Conservation (phyloP, 2,329 filamentous ascomycete species). For the Colletotrichum theobromicola region DNA sequence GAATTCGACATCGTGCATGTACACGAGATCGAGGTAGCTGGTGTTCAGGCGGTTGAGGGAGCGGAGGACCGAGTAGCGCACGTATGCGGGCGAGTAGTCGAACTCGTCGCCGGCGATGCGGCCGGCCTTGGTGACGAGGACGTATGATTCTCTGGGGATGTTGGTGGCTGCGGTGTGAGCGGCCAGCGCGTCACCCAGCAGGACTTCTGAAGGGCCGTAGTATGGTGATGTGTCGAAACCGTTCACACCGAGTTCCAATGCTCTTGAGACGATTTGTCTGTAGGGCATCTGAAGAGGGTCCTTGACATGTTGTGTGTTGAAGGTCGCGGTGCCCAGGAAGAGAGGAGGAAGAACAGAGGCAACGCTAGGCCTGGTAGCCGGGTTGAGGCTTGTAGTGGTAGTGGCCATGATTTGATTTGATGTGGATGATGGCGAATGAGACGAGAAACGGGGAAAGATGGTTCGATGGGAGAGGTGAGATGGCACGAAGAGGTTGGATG, state of each 20-base stretch:
- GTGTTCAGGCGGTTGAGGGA: constrained; percentile 70
- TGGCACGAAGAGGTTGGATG: neutral
- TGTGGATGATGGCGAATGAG: neutral
- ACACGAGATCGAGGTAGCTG: constrained; percentile 76
- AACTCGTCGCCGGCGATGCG: constrained; percentile 16
- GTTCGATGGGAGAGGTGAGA: neutral
- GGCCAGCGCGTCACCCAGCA: constrained; percentile 35
- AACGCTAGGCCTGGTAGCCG: constrained; percentile 1
- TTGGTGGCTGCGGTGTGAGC: constrained; percentile 64
- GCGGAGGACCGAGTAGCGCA: constrained; percentile 65
- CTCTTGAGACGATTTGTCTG: constrained; percentile 14
- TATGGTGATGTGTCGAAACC: constrained; percentile 21
- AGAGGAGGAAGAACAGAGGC: constrained; percentile 72
- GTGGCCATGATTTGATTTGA: neutral
- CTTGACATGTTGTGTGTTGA: constrained; percentile 82
- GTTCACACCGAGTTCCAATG: constrained; percentile 14
- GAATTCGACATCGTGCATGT: constrained; percentile 84
- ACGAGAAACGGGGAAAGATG: neutral
- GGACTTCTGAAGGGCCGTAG: constrained; percentile 18
- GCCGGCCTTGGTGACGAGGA: constrained; percentile 14
- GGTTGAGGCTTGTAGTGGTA: neutral
- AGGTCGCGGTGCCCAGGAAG: constrained; percentile 86
- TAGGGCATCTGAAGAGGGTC: constrained; percentile 20
- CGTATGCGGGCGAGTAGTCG: constrained; percentile 17
- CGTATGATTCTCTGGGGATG: constrained; percentile 33